A percentile compares a stretch with the other conserved stretches of the same genome.
Conservation (phyloP, 352 stramenopile species). For the Globisporangium middletonii region DNA sequence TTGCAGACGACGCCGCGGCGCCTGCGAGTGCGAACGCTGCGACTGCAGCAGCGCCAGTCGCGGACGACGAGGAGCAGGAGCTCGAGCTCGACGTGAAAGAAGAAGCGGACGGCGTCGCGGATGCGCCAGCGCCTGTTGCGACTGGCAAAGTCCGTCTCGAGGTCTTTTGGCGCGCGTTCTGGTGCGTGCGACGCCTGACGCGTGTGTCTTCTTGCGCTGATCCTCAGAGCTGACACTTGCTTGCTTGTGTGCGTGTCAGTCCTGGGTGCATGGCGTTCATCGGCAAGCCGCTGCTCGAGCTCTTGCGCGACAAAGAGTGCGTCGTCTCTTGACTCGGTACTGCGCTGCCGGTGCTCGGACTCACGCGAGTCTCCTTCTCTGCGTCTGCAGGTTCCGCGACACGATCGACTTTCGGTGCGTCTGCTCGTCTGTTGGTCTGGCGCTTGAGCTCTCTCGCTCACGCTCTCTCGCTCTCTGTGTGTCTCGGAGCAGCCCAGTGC, state of each 20-base stretch:
- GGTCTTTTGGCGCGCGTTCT: conserved; percentile 78
- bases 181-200: conserved; percentile 24
- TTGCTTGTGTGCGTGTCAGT: conserved; percentile 15
- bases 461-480: neutral
- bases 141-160: conserved; percentile 54
- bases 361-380: neutral
- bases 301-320: conserved; percentile 57
- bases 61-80: conserved; percentile 19
- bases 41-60: conserved; percentile 7
- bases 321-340: neutral
- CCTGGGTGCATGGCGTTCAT: conserved; percentile 75
- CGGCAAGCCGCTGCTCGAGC: conserved; percentile 47
- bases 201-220: conserved; percentile 1
- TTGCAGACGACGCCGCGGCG: conserved; percentile 15
- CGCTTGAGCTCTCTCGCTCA: neutral
- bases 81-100: conserved; percentile 32
- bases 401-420: conserved; percentile 56
- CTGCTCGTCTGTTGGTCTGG: neutral
- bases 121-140: neutral
- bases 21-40: too few relatives aligned
- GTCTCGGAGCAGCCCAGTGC: conserved; percentile 32
- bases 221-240: neutral
- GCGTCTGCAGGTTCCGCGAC: conserved; percentile 46
- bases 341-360: neutral
- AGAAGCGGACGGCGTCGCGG: conserved; percentile 11